Conservation (phyloP, 2,329 filamentous ascomycete genomes). For the Bretziella fagacearum region DNA sequence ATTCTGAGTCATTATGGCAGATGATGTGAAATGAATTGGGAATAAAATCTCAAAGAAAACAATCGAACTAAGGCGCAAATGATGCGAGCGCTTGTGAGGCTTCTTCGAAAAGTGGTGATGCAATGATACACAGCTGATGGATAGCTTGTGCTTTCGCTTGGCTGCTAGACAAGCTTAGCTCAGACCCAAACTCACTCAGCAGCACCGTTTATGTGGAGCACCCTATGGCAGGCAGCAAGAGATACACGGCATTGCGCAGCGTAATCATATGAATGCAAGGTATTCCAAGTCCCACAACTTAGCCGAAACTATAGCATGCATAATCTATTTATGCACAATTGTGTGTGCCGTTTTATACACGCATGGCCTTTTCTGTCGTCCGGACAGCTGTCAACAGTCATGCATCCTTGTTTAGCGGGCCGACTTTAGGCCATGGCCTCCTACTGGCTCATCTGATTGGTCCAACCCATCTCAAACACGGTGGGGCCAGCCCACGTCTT, state of each 20-base stretch:
- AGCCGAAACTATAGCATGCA: too few relatives aligned
- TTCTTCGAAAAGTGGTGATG: neutral
- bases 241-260: conserved; percentile 7
- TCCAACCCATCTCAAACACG: neutral
- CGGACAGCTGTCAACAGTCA: neutral
- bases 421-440: neutral
- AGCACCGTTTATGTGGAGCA: neutral
- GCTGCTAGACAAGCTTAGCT: neutral
- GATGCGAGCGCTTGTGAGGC: neutral
- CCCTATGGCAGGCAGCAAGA: conserved; percentile 1
- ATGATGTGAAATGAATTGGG: conserved; percentile 53
- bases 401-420: neutral
- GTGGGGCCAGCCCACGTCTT: conserved; percentile 14
- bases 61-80: neutral
- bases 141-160: neutral
- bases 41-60: neutral
- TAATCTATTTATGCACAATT: too few relatives aligned
- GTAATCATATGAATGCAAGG: neutral
- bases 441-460: conserved; percentile 5
- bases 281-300: too few relatives aligned
- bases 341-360: too few relatives aligned
- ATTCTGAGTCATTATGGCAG: conserved; percentile 19
- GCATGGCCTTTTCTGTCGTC: too few relatives aligned
- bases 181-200: neutral
- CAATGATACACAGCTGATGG: neutral